These are phyloP conservation scores for Potentilla sterilis DNA, from an alignment of 306 rosid genomes.

Conservation along the genomic window DNA sequence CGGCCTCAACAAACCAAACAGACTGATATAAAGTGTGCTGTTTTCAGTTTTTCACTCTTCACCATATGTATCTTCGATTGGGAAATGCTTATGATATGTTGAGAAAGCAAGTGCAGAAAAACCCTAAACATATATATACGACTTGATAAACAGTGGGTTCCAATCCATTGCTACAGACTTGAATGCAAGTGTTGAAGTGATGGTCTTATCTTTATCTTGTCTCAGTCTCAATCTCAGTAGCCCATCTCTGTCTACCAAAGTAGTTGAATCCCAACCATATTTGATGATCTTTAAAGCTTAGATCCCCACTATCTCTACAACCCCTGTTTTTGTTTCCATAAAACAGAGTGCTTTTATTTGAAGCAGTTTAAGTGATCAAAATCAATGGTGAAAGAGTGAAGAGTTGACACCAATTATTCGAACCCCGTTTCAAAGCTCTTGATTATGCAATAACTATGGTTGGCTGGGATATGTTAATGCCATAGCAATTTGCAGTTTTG, in stretches of 20 bases:
- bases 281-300: background rate
- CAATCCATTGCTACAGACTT: background rate
- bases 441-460: background rate
- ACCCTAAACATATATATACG: background rate
- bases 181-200: background rate
- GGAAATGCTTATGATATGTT: background rate
- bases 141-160: background rate
- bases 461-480: background rate
- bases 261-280: background rate
- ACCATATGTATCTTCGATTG: background rate
- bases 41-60: background rate
- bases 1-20: background rate
- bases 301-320: background rate
- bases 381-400: background rate
- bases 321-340: background rate
- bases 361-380: too few relatives aligned
- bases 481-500: background rate
- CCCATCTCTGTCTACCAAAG: background rate
- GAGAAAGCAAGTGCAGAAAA: background rate
- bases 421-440: background rate
- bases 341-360: background rate
- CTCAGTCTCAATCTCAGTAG: background rate
- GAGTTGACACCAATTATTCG: background rate
- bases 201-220: background rate
- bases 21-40: background rate